phyloP scores from a whole-genome alignment of 176 grass and related monocot genomes.

The Eragrostis curvula region DNA sequence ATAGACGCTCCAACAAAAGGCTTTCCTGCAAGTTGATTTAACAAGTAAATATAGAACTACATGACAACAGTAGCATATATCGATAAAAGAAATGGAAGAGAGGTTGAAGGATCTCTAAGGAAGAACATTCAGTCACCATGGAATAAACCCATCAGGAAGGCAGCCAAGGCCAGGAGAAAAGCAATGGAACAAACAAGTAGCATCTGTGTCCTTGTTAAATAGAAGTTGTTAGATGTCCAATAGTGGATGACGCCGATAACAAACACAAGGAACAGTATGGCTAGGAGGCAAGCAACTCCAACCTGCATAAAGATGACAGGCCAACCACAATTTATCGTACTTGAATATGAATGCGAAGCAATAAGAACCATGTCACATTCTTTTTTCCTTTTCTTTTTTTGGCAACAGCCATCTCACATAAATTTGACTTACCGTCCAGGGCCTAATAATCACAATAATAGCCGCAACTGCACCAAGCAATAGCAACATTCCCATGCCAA shows the following conservation, averaged over 20 bases:
- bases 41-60: constrained; percentile 27
- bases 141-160: constrained; percentile 93
- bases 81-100: constrained; percentile 11
- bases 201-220: constrained; percentile 97
- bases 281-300: constrained; percentile 90
- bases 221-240: constrained; percentile 99
- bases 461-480: constrained; percentile 82
- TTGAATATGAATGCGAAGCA: constrained; percentile 18
- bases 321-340: constrained; percentile 32
- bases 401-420: not conserved
- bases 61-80: constrained; percentile 25
- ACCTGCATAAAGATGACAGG: constrained; percentile 63
- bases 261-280: constrained; percentile 85
- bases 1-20: constrained; percentile 98
- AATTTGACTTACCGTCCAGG: constrained; percentile 90
- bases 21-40: constrained; percentile 56
- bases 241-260: constrained; percentile 94
- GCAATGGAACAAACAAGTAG: constrained; percentile 88
- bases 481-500: constrained; percentile 90
- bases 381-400: no score
- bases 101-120: not conserved
- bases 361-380: constrained; percentile 11
- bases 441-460: constrained; percentile 75
- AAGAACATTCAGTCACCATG: constrained; percentile 60
- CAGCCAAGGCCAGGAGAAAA: constrained; percentile 90